A percentile compares a stretch with the other conserved stretches of the same genome.
These are phyloP conservation scores for Trichoderma atrobrunneum DNA, from an alignment of 2,329 filamentous ascomycete species.

Conservation along the genomic window DNA sequence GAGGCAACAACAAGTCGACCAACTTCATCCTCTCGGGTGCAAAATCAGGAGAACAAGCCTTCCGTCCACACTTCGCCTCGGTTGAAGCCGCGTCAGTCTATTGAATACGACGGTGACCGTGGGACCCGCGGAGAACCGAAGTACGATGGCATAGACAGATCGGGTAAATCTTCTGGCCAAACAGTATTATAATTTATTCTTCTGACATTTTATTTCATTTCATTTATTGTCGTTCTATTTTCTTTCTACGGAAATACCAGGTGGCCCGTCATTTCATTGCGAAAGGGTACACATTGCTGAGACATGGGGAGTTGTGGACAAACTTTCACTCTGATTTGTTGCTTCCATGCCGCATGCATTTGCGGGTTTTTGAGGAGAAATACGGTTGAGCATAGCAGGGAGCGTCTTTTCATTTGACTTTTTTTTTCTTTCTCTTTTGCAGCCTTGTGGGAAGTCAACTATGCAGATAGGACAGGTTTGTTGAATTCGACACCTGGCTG, in stretches of 20 bases:
- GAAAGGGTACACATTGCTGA: background rate
- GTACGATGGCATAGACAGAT: constrained; percentile 36
- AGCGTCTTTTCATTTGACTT: background rate
- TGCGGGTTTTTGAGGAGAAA: background rate
- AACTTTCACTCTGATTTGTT: background rate
- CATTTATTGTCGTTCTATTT: background rate
- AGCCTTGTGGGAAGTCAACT: background rate
- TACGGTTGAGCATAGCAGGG: constrained; percentile 8
- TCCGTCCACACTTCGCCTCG: background rate
- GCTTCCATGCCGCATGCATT: background rate
- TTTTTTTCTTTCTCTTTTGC: background rate
- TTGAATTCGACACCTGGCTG: background rate
- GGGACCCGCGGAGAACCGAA: constrained; percentile 20
- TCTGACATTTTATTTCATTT: background rate
- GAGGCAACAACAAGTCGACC: background rate
- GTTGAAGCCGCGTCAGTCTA: constrained; percentile 14
- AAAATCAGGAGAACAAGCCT: background rate
- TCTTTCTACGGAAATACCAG: background rate
- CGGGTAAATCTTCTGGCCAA: constrained; percentile 23
- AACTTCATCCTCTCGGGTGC: background rate
- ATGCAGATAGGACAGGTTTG: background rate
- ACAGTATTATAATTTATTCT: background rate
- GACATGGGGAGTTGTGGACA: background rate
- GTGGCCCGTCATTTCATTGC: background rate
- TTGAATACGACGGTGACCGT: constrained; percentile 23